phyloP scores from a whole-genome alignment of 2,329 filamentous ascomycete genomes.

The Pseudogymnoascus sp. region DNA sequence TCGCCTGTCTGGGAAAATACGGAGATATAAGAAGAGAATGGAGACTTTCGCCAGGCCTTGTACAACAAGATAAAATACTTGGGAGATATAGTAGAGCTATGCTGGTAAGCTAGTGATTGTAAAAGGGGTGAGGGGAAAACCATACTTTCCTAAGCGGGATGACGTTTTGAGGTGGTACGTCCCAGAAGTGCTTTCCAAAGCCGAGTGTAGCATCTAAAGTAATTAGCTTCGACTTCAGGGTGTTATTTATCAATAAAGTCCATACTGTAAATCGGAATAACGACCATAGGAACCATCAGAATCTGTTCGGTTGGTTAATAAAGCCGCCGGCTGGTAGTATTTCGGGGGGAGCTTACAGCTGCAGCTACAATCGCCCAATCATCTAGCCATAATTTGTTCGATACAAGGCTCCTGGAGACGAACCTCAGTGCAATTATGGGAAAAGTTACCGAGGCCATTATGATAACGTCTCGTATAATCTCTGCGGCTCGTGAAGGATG shows the following conservation, averaged over 20 bases:
- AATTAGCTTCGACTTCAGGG: not conserved
- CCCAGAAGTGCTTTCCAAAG: conserved; percentile 8
- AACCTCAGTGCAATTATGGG: conserved; percentile 15
- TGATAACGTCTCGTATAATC: conserved; percentile 13
- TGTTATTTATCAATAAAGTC: not conserved
- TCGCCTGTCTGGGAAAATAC: conserved; percentile 15
- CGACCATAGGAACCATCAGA: conserved; percentile 15
- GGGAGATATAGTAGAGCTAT: conserved; percentile 19
- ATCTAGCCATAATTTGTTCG: conserved; percentile 17
- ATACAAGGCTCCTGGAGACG: conserved; percentile 15
- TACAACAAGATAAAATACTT: conserved; percentile 18
- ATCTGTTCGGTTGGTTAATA: conserved; percentile 11
- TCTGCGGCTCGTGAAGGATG: conserved; percentile 14
- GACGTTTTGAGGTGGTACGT: conserved; percentile 1
- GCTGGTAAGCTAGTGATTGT: not conserved
- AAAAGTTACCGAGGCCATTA: conserved; percentile 15
- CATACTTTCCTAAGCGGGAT: conserved; percentile 16
- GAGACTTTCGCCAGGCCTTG: conserved; percentile 19
- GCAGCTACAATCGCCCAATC: conserved; percentile 15
- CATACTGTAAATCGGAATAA: conserved; percentile 17
- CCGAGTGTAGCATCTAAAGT: not conserved
- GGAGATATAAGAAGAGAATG: conserved; percentile 18
- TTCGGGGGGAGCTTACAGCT: conserved; percentile 11
- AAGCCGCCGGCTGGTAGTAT: not conserved
- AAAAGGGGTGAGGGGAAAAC: not conserved